phyloP scores from a whole-genome alignment of 2,329 filamentous ascomycete species.

The Aspergillus sp. region DNA sequence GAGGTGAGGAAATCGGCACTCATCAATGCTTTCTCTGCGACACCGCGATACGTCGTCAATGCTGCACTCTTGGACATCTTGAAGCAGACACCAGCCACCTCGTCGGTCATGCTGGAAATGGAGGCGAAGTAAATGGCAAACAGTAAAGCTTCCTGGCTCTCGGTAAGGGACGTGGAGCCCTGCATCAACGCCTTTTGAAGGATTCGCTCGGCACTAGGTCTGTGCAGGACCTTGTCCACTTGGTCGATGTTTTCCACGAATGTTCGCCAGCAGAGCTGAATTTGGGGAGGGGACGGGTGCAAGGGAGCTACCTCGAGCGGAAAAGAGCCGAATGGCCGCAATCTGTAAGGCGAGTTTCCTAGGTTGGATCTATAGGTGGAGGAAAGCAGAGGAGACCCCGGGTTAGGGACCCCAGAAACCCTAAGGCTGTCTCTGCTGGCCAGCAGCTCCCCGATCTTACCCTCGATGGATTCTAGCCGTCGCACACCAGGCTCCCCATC shows the following conservation, averaged over 20 bases:
- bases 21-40: conserved; percentile 48
- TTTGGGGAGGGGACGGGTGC: conserved; percentile 5
- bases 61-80: conserved; percentile 24
- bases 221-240: conserved; percentile 47
- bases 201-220: conserved; percentile 40
- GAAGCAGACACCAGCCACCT: conserved; percentile 24
- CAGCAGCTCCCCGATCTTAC: background rate
- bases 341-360: background rate
- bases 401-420: background rate
- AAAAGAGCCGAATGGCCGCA: background rate
- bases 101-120: conserved; percentile 37
- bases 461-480: background rate
- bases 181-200: conserved; percentile 38
- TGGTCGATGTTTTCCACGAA: conserved; percentile 39
- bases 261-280: conserved; percentile 11
- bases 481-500: background rate
- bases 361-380: background rate
- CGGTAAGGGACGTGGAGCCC: conserved; percentile 34
- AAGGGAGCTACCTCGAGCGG: background rate
- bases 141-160: conserved; percentile 44
- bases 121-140: conserved; percentile 51
- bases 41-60: conserved; percentile 47
- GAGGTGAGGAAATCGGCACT: conserved; percentile 49
- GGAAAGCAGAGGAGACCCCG: background rate
- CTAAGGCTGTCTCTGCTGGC: background rate